Base-by-base conservation (phyloP, 106 monocot genomes). In the Acorus gramineus region DNA sequence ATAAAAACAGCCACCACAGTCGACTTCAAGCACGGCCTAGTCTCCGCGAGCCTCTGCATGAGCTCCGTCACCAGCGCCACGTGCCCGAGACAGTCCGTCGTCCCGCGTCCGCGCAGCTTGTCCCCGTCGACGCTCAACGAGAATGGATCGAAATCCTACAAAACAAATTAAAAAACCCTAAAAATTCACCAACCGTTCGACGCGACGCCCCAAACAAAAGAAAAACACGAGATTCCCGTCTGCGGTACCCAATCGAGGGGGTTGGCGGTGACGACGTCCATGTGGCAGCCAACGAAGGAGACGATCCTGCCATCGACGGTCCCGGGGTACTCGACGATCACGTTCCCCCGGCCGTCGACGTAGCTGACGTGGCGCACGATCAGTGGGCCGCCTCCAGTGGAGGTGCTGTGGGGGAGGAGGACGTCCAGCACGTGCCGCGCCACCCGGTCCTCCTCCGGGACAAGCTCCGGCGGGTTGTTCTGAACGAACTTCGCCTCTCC, bases 281-380 rank as follows among this genome's bases (percentile, higher is more conserved):
- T 96, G 76, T 90, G 96, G 73, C 85, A 85, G 7, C 96, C 96
- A 11, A 96, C 90, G 72, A 96, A 96, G 28, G 84, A 81, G 55
- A 84, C 52, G 53, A 80, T 62, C 60, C 67, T 66, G 5, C 66
- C 75, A 3, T 77, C 66, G 44, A n/a, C 78, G 44, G 87, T 66
- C 42, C 96, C 90, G 42, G 96, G 96, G 71, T 96, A 96, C 79
- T 96, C 87, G 47, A 83, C 80, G 72, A 96, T 87, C 72, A 96
- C 53, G 68, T 96, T 96, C 46, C 83, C 77, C 3, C 96, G 72
- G 63, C 91, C 96, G 9, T 80, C 72, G 57, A 61, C 59, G 70
- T 91, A 85, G 77, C 64, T 71, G 54, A 91, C 63, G 61, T 87
- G 84, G 51, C 55, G 53, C 14, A 96, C 77, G 69, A 91, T 11